phyloP scores from a whole-genome alignment of 352 stramenopile species.

The Lagenidium sp. region DNA sequence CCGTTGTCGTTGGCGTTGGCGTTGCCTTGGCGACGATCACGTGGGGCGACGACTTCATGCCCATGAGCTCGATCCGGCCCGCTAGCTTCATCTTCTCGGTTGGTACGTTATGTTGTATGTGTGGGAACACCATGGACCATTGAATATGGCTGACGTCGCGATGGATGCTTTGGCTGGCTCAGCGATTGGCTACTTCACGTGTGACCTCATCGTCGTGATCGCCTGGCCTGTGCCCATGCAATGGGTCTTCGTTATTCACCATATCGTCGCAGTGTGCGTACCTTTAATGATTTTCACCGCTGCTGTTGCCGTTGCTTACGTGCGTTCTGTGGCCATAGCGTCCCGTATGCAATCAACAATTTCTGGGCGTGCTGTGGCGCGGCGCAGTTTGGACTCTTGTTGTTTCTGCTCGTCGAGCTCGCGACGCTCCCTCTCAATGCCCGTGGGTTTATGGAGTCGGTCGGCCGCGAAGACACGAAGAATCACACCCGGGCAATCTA shows the following conservation, averaged over 20 bases:
- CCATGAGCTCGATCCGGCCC: slow-evolving; percentile 59
- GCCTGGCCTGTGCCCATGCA: slow-evolving; percentile 71
- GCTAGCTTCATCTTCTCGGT: slow-evolving; percentile 82
- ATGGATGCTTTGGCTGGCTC: slow-evolving; percentile 3
- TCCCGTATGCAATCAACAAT: slow-evolving; percentile 84
- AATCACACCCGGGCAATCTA: slow-evolving; percentile 64
- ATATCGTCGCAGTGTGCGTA: slow-evolving; percentile 72
- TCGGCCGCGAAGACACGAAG: slow-evolving; percentile 53
- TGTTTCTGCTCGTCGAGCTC: slow-evolving; percentile 77
- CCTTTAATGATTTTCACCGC: not conserved
- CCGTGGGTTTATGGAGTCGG: slow-evolving; percentile 63
- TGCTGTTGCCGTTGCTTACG: not conserved
- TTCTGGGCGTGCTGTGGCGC: slow-evolving; percentile 73
- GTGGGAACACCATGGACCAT: not conserved
- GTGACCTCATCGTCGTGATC: slow-evolving; percentile 74
- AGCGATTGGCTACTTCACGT: slow-evolving; percentile 78
- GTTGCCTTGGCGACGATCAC: slow-evolving; percentile 56
- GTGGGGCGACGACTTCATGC: slow-evolving; percentile 55
- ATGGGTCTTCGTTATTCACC: slow-evolving; percentile 68
- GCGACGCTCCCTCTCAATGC: slow-evolving; percentile 70
- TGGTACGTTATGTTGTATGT: slow-evolving; percentile 21
- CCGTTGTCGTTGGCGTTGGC: slow-evolving; percentile 50
- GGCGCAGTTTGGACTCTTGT: slow-evolving; percentile 61
- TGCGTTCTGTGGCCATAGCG: slow-evolving; percentile 14
- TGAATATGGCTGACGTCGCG: not conserved